Evolutionary conservation across 768 basidiomycete species (phyloP).

Genomic region (Clitopilus hobsonii): DNA sequence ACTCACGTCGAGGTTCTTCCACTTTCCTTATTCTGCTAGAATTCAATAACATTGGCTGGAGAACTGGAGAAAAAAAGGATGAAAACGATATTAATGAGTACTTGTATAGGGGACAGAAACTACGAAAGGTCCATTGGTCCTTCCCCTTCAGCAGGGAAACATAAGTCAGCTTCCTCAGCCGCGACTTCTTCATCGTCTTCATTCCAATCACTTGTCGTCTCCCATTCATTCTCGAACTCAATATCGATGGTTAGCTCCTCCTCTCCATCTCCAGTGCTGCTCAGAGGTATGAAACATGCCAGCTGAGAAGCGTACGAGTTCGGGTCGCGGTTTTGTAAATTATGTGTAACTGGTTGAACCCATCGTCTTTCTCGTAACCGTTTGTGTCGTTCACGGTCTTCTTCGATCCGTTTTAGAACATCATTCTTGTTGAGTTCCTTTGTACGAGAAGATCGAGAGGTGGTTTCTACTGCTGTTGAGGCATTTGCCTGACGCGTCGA

Average conservation of each 20-base stretch:
- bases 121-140: conserved; percentile 39
- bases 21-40: no score
- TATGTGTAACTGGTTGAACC: conserved; percentile 75
- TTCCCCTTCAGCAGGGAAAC: conserved; percentile 52
- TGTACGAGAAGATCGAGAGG: conserved; percentile 11
- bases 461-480: conserved; percentile 13
- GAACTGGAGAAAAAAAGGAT: no score
- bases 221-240: conserved; percentile 89
- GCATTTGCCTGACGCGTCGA: conserved; percentile 32
- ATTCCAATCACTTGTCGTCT: conserved; percentile 87
- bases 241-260: conserved; percentile 68
- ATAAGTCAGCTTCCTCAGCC: conserved; percentile 64
- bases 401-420: conserved; percentile 82
- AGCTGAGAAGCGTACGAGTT: conserved; percentile 30
- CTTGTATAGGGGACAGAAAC: no score
- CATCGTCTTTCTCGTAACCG: conserved; percentile 86
- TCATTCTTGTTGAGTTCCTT: conserved; percentile 48
- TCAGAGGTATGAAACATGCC: conserved; percentile 57
- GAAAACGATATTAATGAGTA: no score
- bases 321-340: conserved; percentile 16
- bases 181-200: conserved; percentile 82
- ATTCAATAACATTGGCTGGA: no score
- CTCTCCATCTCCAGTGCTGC: conserved; percentile 45
- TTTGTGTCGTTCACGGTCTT: conserved; percentile 90
- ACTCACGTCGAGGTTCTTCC: no score